Base-by-base conservation (phyloP, 78 protist species). In the Tieghemostelium lacteum region DNA sequence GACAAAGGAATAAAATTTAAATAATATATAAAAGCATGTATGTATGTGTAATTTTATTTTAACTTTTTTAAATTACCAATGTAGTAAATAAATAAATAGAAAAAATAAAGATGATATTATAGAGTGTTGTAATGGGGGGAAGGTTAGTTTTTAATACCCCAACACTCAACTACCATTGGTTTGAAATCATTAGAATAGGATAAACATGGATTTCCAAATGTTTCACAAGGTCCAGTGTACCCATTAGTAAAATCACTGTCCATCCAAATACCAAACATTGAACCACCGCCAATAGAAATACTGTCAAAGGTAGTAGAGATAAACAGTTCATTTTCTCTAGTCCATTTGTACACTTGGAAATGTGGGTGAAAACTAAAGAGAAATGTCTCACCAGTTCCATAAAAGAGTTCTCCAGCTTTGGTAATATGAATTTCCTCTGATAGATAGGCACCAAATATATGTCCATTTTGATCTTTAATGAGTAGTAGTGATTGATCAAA, bases 331-430 rank as follows among this genome's bases (percentile, higher is more conserved):
- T 83, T 83, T 29, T 83, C 69, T 60, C 65, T 83, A 2, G 91
- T 69, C 91, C 91, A 83, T 14, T 34, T 69, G 52, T 17, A 69
- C 4, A 83, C 75, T 14, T 52, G 45, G 33, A 83, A 83, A 3
- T 60, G 73, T 39, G 91, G 91, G 31, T 37, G 33, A 5, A 83
- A 20, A 33, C 49, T 69, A 42, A 83, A 83, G 6, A 83, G 31
- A 55, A 83, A 83, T 3, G 91, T 83, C 31, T 83, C 91, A 45
- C 91, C 91, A 69, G 22, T 42, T 6, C 91, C 91, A 83, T 67
- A 83, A 45, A 40, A 83, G 3, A 10, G 24, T 14, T 6, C 6
- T 6, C 10, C 10, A 26, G 50, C 78, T 26, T 73, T 57, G 29
- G 29, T 83, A 16, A 63, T 37, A 42, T 58, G 55, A 2, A 83